phyloP scores from a whole-genome alignment of 73 alveolate genomes.

The Paramecium pentaurelia region DNA sequence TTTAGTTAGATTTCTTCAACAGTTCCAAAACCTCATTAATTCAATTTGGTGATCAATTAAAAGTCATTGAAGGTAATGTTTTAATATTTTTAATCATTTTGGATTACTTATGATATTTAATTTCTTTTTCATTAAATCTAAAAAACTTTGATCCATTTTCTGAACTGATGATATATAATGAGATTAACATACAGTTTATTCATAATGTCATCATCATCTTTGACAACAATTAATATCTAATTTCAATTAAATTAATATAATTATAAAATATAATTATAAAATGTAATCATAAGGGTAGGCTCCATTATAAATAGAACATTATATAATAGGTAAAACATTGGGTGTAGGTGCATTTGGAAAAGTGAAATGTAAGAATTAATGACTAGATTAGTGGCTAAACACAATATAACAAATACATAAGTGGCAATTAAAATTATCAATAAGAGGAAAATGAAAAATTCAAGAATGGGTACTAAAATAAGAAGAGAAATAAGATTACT shows the following conservation, averaged over 20 bases:
- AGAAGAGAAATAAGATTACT: conserved; percentile 86
- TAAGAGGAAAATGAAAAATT: conserved; percentile 72
- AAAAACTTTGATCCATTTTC: not conserved
- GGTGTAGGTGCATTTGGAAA: conserved; percentile 90
- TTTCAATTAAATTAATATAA: not conserved
- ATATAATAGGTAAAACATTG: conserved; percentile 69
- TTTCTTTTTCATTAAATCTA: conserved; percentile 39
- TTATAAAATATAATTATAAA: not conserved
- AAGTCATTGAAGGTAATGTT: conserved; percentile 17
- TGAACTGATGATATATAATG: not conserved
- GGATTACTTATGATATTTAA: not conserved
- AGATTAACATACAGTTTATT: not conserved
- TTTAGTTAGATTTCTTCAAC: conserved; percentile 66
- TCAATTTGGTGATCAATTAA: conserved; percentile 58
- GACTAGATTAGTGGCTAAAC: conserved; percentile 76
- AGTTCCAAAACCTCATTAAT: conserved; percentile 72
- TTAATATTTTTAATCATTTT: not conserved
- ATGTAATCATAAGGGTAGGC: conserved; percentile 28
- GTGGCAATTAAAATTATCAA: conserved; percentile 90
- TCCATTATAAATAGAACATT: conserved; percentile 66
- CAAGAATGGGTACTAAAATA: conserved; percentile 77
- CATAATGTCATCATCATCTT: not conserved
- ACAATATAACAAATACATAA: conserved; percentile 83
- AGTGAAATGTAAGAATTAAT: conserved; percentile 63
- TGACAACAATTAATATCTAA: not conserved